Evolutionary conservation across 441 rosid species (phyloP).

Genomic region (Croton setiger): DNA sequence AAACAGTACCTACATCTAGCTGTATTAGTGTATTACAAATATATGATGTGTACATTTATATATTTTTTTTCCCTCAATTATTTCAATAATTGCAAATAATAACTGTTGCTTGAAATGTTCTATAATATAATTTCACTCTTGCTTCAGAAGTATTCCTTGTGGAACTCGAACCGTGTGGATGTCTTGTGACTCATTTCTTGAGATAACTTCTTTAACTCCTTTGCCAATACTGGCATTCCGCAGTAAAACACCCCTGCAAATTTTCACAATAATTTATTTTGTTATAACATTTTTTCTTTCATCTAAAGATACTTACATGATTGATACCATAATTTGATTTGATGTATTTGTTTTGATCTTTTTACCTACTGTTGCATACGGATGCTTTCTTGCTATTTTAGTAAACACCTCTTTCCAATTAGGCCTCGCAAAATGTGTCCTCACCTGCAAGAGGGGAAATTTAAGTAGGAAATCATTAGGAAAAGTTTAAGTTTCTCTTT

Average conservation of each 20-base stretch:
- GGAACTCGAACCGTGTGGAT: slow-evolving; percentile 83
- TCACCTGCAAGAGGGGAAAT: slow-evolving; percentile 53
- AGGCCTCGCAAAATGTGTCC: slow-evolving; percentile 97
- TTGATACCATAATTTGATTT: background rate
- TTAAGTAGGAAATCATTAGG: background rate
- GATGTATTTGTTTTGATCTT: background rate
- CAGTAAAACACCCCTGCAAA: slow-evolving; percentile 93
- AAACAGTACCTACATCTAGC: slow-evolving; percentile 23
- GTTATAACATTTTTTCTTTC: background rate
- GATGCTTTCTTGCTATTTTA: slow-evolving; percentile 82
- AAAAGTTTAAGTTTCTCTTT: background rate
- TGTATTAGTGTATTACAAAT: slow-evolving; percentile 27
- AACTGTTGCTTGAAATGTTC: slow-evolving; percentile 16
- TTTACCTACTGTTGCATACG: slow-evolving; percentile 74
- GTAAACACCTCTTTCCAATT: slow-evolving; percentile 87
- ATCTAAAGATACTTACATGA: background rate
- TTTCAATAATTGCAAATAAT: slow-evolving; percentile 27
- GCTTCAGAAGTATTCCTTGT: slow-evolving; percentile 76
- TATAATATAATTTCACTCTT: slow-evolving; percentile 1
- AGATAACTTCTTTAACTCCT: slow-evolving; percentile 75
- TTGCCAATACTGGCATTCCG: slow-evolving; percentile 86
- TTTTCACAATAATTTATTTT: background rate
- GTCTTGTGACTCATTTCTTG: slow-evolving; percentile 73
- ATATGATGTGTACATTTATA: slow-evolving; percentile 17
- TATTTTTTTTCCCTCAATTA: slow-evolving; percentile 11